Evolutionary conservation across 345 rosid species (phyloP), one percentile per base, ranked within the genome.

Genomic region (Pistacia vera): DNA sequence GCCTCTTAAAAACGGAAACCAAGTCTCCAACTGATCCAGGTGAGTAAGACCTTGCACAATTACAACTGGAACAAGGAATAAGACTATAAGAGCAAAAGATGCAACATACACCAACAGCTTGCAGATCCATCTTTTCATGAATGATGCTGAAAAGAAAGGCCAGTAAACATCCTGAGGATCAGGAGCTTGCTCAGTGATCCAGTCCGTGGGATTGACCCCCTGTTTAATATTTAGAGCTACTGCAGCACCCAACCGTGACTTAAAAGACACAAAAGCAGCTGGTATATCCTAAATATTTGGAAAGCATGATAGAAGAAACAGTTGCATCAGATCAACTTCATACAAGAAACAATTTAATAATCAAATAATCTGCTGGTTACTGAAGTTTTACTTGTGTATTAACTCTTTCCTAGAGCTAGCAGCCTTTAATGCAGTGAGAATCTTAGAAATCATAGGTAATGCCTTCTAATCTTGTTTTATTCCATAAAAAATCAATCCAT

Each of bases 41-140:
- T 95, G 88, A 73, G 98, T 88, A 74, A 95, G 97, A 81, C 98
- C 95, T 87, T 95, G 98, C 73, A 91, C 98, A 66, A 93, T 35
- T 61, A 85, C 86, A 78, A 95, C 97, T 30, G 98, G 97, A 70
- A 87, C 35, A 84, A 95, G 68, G 84, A 90, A 95, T 49, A 93
- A 79, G 81, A 93, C 76, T 3, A 91, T 86, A n/a, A 91, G 81
- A 81, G 89, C 83, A 59, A 84, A 52, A 73, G 46, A 93, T 28
- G 92, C 88, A 59, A 85, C 83, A 62, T 79, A 74, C n/a, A 84
- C 97, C 67, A 78, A 85, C 70, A 91, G 78, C 75, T 84, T 87
- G 75, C 77, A 86, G 75, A 90, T 83, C 97, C 97, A 93, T 90
- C 89, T 89, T 82, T 72, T 85, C 74, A 90, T 79, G 79, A 89